A percentile compares a stretch with the other conserved stretches of the same genome.
Conservation (phyloP, 257 asterid genomes). For the Nyctanthes arbortristis region DNA sequence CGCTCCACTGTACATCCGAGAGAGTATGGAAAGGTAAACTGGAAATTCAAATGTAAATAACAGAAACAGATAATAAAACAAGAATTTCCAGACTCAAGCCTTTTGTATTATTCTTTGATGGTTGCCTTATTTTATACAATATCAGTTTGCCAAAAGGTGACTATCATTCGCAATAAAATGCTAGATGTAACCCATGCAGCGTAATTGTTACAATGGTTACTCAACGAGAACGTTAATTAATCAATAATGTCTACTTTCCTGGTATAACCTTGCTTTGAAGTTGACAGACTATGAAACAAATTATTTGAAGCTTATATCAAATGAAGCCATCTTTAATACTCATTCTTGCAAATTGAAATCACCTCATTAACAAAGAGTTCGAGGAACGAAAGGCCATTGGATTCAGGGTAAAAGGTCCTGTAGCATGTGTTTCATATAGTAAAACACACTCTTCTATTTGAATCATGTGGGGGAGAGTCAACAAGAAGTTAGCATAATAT, state of each 20-base stretch:
- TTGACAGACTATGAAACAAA: not conserved
- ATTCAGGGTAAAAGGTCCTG: not conserved
- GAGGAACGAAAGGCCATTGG: not conserved
- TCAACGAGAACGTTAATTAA: not conserved
- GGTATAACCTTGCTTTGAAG: constrained; percentile 6
- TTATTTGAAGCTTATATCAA: not conserved
- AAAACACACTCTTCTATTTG: not conserved
- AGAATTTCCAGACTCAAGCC: not conserved
- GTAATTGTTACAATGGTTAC: not conserved
- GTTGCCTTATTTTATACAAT: not conserved
- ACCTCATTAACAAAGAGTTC: not conserved
- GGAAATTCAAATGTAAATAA: not conserved
- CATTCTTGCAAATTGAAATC: not conserved
- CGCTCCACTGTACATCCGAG: constrained; percentile 66
- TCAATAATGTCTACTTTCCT: constrained; percentile 1
- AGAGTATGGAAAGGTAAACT: constrained; percentile 14
- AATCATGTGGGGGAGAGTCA: not conserved
- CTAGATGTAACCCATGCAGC: constrained; percentile 4
- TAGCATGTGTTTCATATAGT: not conserved
- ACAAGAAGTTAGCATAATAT: not conserved
- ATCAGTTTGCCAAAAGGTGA: not conserved
- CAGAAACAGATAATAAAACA: not conserved
- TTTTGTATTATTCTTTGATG: constrained; percentile 1
- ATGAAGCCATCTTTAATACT: not conserved
- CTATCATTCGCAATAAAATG: not conserved